Evolutionary conservation across 2,329 filamentous ascomycete species (phyloP).

Genomic region (Polytolypa hystricis): DNA sequence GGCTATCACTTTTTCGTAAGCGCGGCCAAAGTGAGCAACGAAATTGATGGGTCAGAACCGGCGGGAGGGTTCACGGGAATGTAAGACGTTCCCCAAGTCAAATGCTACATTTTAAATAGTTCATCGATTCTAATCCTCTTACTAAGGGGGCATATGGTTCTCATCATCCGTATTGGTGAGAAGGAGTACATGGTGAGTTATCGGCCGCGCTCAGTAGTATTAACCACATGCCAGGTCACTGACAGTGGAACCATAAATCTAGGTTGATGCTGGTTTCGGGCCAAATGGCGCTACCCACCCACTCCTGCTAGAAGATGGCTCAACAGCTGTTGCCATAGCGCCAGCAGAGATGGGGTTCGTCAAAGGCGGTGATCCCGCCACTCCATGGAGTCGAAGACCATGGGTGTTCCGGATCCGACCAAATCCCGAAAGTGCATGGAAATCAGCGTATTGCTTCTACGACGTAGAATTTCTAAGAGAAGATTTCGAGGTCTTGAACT

Average conservation of each 20-base stretch:
- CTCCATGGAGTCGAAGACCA: slow-evolving; percentile 35
- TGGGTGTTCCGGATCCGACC: slow-evolving; percentile 56
- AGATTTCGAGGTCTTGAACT: slow-evolving; percentile 54
- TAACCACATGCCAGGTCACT: not conserved
- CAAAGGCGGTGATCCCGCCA: slow-evolving; percentile 37
- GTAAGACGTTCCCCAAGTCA: slow-evolving; percentile 20
- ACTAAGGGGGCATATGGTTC: slow-evolving; percentile 45
- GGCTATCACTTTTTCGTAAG: slow-evolving; percentile 45
- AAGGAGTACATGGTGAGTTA: slow-evolving; percentile 30
- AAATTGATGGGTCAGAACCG: slow-evolving; percentile 23
- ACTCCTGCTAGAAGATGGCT: slow-evolving; percentile 39
- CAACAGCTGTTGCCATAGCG: slow-evolving; percentile 35
- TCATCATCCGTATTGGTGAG: slow-evolving; percentile 46
- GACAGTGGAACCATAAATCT: slow-evolving; percentile 16
- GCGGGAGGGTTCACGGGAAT: slow-evolving; percentile 37
- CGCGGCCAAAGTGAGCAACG: slow-evolving; percentile 39
- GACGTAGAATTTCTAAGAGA: slow-evolving; percentile 51
- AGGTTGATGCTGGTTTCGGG: slow-evolving; percentile 55
- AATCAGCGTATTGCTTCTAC: slow-evolving; percentile 53
- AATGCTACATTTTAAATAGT: not conserved
- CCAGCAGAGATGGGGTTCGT: slow-evolving; percentile 47
- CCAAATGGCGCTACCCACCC: slow-evolving; percentile 50
- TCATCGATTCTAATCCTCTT: not conserved
- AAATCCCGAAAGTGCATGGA: slow-evolving; percentile 41
- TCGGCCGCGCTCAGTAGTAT: not conserved